Evolutionary conservation across 148 eudicot genomes (phyloP).

Genomic region (Vaccinium myrtillus): DNA sequence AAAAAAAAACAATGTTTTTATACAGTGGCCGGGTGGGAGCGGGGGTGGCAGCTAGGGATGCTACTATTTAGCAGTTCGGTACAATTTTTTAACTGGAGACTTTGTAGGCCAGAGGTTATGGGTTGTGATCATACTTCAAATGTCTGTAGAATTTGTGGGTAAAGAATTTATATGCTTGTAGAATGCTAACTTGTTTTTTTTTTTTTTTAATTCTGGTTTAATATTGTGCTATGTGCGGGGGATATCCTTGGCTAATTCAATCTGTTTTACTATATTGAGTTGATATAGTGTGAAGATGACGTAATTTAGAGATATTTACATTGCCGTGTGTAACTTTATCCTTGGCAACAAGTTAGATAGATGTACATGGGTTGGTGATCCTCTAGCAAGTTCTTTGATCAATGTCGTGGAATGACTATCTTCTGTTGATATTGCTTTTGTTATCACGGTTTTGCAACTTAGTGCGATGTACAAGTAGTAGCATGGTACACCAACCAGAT

Average conservation of each 20-base stretch:
- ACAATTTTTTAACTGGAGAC: not conserved
- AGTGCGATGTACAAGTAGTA: not conserved
- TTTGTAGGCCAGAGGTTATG: not conserved
- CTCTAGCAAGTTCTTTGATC: not conserved
- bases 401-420: not conserved
- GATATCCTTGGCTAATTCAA: not conserved
- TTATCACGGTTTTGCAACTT: constrained; percentile 1
- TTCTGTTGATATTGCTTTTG: not conserved
- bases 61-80: not conserved
- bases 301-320: not conserved
- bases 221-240: not conserved
- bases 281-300: not conserved
- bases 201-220: not conserved
- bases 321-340: not conserved
- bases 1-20: too few species aligned
- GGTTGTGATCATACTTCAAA: not conserved
- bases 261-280: not conserved
- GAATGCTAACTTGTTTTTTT: not conserved
- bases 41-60: not conserved
- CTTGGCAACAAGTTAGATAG: not conserved
- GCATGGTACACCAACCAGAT: not conserved
- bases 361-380: not conserved
- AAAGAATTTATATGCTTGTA: not conserved
- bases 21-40: too few species aligned
- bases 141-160: not conserved